These are phyloP conservation scores for Lathyrus aphaca DNA, from an alignment of 306 rosid species.

Conservation along the genomic window DNA sequence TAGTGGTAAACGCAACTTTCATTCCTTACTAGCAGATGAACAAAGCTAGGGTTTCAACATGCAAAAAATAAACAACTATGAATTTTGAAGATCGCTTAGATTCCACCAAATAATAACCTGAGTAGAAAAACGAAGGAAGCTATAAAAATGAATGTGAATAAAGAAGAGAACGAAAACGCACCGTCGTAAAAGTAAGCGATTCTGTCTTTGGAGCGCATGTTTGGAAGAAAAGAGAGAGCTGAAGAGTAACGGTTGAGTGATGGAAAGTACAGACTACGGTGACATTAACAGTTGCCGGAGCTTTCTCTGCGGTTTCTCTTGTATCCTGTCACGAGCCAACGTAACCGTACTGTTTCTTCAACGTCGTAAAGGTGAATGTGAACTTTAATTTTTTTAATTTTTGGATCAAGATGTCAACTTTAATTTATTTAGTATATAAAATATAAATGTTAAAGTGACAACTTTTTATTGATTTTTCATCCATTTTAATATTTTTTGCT, in stretches of 20 bases:
- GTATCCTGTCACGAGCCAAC: too few relatives aligned
- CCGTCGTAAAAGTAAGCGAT: conserved; percentile 97
- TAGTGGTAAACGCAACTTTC: neutral
- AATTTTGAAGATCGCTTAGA: neutral
- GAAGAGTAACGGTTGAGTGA: neutral
- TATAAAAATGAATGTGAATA: neutral
- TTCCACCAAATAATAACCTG: neutral
- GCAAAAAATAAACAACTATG: neutral
- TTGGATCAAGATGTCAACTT: too few relatives aligned
- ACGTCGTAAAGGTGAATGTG: too few relatives aligned
- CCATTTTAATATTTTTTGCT: too few relatives aligned
- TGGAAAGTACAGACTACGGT: neutral
- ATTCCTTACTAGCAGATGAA: neutral
- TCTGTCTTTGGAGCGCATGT: conserved; percentile 85
- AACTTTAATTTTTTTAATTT: too few relatives aligned
- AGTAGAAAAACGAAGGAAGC: too few relatives aligned
- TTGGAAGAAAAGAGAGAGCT: conserved; percentile 6
- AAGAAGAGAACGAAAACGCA: conserved; percentile 32
- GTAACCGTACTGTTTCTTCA: too few relatives aligned
- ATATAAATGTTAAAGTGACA: too few relatives aligned
- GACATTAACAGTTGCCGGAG: conserved; percentile 13
- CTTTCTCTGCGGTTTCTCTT: neutral
- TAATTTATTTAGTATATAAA: too few relatives aligned
- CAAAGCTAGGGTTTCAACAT: conserved; percentile 47
- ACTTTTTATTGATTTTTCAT: too few relatives aligned